Conservation (phyloP, 371 early-diverging fungal species). For the Syncephalastrum contaminatum region DNA sequence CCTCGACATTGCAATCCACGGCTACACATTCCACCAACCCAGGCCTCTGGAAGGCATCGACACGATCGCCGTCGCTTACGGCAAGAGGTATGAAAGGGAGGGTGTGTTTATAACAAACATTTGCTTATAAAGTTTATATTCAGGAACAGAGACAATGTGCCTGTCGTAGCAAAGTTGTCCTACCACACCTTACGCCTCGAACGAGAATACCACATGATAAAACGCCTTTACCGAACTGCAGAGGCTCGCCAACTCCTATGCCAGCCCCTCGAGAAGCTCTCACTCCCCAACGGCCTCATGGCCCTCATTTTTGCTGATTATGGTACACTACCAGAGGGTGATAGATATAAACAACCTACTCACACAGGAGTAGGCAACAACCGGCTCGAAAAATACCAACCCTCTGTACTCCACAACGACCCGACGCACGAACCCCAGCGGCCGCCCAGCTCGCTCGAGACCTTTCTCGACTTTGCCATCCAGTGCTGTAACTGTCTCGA, state of each 20-base stretch:
- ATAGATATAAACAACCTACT: too few species aligned
- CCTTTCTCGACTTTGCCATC: slow-evolving; percentile 42
- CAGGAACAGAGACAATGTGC: slow-evolving; percentile 37
- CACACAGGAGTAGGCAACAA: slow-evolving; percentile 21
- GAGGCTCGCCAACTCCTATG: slow-evolving; percentile 30
- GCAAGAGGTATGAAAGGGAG: slow-evolving; percentile 28
- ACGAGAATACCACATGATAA: slow-evolving; percentile 47
- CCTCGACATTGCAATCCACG: slow-evolving; percentile 22
- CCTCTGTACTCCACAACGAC: slow-evolving; percentile 8
- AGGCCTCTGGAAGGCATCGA: slow-evolving; percentile 31
- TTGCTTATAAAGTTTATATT: background rate
- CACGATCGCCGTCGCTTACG: slow-evolving; percentile 36
- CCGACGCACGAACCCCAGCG: background rate
- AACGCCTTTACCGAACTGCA: slow-evolving; percentile 32
- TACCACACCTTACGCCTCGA: slow-evolving; percentile 42
- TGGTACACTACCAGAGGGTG: too few species aligned
- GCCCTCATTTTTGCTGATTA: slow-evolving; percentile 40
- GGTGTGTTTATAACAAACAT: too few species aligned
- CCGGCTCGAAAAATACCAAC: slow-evolving; percentile 27
- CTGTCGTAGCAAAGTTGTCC: slow-evolving; percentile 46
- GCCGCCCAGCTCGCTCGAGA: slow-evolving; percentile 12
- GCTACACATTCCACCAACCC: slow-evolving; percentile 33
- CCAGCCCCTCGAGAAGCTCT: slow-evolving; percentile 39
- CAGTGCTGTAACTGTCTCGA: slow-evolving; percentile 50
- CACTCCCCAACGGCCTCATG: slow-evolving; percentile 24